These are phyloP conservation scores for Pseudoneurospora amorphoporcata DNA, from an alignment of 495 filamentous ascomycete genomes.

Conservation along the genomic window DNA sequence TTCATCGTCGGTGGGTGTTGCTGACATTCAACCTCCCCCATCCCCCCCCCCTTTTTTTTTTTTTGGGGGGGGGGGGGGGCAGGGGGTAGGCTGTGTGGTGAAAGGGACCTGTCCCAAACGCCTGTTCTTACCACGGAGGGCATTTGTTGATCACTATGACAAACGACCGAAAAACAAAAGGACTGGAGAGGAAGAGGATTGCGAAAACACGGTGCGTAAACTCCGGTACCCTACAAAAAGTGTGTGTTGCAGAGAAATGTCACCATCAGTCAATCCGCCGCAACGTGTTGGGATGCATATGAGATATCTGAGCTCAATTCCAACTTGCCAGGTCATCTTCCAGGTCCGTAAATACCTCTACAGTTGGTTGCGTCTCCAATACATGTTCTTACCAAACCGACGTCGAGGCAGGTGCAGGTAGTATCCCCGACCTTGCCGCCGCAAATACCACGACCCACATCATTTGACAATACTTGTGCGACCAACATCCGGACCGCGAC, in stretches of 20 bases:
- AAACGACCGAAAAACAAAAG: background rate
- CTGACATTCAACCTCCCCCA: too few relatives aligned
- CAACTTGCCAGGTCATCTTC: background rate
- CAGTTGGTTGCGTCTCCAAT: background rate
- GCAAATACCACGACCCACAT: background rate
- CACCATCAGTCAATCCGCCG: background rate
- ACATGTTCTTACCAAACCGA: background rate
- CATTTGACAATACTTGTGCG: background rate
- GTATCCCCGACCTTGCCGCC: background rate
- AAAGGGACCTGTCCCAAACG: too few relatives aligned
- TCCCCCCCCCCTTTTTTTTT: background rate
- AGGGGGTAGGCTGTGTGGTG: too few relatives aligned
- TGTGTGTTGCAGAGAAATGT: background rate
- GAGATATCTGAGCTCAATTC: background rate
- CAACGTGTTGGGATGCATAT: background rate
- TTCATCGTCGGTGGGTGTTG: background rate
- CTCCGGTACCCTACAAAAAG: background rate
- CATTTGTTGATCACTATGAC: background rate
- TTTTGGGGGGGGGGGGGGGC: too few relatives aligned
- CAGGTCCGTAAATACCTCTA: background rate
- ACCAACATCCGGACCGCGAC: background rate
- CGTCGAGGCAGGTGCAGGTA: background rate
- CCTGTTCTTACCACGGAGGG: background rate
- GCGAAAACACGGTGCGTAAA: background rate
- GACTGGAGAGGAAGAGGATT: background rate